Conservation (phyloP, 306 rosid species). For the Argentina anserina region DNA sequence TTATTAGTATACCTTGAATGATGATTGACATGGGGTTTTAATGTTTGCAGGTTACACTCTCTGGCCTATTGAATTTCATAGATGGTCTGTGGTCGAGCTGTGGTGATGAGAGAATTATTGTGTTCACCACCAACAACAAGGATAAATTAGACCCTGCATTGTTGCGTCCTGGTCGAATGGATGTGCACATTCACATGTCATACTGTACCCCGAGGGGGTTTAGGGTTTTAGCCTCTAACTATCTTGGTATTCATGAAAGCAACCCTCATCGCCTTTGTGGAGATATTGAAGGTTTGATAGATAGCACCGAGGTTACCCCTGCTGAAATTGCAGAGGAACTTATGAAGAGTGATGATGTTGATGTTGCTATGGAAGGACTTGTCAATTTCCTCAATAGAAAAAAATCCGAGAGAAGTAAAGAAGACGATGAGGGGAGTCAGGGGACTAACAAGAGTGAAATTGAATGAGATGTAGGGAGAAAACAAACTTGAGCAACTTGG, state of each 20-base stretch:
- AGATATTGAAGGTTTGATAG: slow-evolving; percentile 31
- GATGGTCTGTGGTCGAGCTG: slow-evolving; percentile 59
- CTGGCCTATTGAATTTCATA: slow-evolving; percentile 39
- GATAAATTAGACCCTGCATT: slow-evolving; percentile 45
- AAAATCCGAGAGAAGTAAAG: neutral
- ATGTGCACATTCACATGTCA: slow-evolving; percentile 59
- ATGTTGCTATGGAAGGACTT: slow-evolving; percentile 22
- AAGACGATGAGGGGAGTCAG: neutral
- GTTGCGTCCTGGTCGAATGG: slow-evolving; percentile 60
- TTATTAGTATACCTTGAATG: neutral
- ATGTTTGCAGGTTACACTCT: slow-evolving; percentile 17
- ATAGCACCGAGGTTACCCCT: slow-evolving; percentile 16
- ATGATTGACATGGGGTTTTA: neutral
- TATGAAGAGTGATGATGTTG: slow-evolving; percentile 28
- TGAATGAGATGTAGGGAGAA: neutral
- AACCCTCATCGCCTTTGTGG: slow-evolving; percentile 17
- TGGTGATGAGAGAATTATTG: slow-evolving; percentile 48
- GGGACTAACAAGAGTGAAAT: neutral
- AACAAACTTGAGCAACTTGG: neutral
- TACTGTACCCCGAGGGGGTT: slow-evolving; percentile 40
- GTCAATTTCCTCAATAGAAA: neutral
- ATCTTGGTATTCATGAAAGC: slow-evolving; percentile 29
- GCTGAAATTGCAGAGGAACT: slow-evolving; percentile 14
- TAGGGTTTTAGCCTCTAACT: slow-evolving; percentile 34
- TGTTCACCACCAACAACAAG: slow-evolving; percentile 48